These are phyloP conservation scores for Calonectria hongkongensis DNA, from an alignment of 2,329 filamentous ascomycete species.

Conservation along the genomic window DNA sequence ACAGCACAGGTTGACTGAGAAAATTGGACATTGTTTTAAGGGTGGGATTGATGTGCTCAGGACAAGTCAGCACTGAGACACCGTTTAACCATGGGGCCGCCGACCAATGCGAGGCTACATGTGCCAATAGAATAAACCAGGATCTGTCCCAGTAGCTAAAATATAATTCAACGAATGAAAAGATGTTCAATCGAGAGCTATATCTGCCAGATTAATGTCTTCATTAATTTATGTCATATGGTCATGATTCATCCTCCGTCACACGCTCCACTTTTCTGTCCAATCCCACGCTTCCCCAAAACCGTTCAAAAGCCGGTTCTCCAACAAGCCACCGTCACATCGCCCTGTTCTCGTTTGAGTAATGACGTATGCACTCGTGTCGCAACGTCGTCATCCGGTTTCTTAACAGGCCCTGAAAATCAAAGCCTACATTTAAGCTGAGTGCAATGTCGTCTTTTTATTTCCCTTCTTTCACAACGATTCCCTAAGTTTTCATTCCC, in stretches of 20 bases:
- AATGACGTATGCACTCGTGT: constrained; percentile 11
- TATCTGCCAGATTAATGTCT: no score
- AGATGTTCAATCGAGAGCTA: no score
- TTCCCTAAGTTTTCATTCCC: not conserved
- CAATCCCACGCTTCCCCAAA: not conserved
- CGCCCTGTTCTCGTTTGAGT: not conserved
- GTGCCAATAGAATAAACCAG: no score
- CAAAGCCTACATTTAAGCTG: not conserved
- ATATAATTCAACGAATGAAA: no score
- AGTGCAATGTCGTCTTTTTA: not conserved
- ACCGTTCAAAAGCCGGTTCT: constrained; percentile 1
- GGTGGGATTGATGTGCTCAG: no score
- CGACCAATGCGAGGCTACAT: no score
- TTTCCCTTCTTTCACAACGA: not conserved
- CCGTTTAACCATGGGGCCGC: no score
- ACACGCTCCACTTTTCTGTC: not conserved
- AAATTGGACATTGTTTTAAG: no score
- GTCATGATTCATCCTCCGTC: not conserved
- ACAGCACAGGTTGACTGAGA: no score
- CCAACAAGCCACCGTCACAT: not conserved
- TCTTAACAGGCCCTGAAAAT: not conserved
- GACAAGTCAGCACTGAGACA: no score
- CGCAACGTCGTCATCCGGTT: not conserved
- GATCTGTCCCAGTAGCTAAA: no score
- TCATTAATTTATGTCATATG: no score